These are phyloP conservation scores for Macadamia tetraphylla DNA, from an alignment of 164 flowering plant species.

Conservation along the genomic window DNA sequence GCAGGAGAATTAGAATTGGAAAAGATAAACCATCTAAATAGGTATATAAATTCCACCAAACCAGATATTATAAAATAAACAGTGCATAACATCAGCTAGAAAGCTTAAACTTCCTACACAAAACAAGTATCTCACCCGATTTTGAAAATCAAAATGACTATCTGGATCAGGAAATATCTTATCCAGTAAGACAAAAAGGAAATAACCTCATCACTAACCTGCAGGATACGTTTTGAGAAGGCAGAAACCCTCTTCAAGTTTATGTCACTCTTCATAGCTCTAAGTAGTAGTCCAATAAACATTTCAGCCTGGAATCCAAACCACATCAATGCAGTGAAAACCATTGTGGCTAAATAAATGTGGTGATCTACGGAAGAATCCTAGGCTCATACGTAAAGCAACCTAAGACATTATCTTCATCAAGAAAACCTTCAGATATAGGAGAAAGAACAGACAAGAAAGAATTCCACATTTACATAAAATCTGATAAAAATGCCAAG, in stretches of 20 bases:
- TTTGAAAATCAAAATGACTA: no score
- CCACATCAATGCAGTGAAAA: constrained; percentile 1
- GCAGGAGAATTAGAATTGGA: no score
- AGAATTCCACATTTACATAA: no score
- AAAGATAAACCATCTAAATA: no score
- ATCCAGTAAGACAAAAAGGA: not conserved
- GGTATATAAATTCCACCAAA: no score
- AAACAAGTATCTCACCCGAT: no score
- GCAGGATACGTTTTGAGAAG: constrained; percentile 84
- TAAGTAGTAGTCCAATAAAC: constrained; percentile 74
- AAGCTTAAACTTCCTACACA: no score
- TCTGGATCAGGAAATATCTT: no score
- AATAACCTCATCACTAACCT: constrained; percentile 35
- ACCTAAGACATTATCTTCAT: not conserved
- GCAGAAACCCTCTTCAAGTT: constrained; percentile 85
- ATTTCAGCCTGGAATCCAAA: constrained; percentile 66
- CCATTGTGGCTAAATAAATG: not conserved
- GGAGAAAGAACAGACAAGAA: not conserved
- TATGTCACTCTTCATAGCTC: constrained; percentile 86
- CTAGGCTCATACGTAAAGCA: not conserved
- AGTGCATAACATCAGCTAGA: no score
- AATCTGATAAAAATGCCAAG: no score
- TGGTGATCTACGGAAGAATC: not conserved
- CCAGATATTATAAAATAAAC: no score
- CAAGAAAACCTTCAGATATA: not conserved